A percentile compares a stretch with the other conserved stretches of the same genome.
Conservation (phyloP, 1,284 basidiomycete species). For the Ustilago curta region DNA sequence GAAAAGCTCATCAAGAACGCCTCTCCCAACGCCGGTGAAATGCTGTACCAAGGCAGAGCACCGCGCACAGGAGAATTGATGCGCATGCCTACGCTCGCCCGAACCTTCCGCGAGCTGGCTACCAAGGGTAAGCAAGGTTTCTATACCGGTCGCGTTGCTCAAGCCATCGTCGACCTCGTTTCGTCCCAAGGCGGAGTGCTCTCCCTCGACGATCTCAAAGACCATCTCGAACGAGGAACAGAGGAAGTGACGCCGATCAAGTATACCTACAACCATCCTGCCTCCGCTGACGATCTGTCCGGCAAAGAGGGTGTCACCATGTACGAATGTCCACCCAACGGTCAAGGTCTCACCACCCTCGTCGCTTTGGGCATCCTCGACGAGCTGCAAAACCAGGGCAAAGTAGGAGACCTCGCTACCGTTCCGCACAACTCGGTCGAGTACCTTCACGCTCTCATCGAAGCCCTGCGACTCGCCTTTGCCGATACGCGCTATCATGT, state of each 20-base stretch:
- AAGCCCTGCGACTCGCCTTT: slow-evolving; percentile 81
- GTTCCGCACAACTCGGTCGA: slow-evolving; percentile 87
- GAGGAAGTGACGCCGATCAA: slow-evolving; percentile 87
- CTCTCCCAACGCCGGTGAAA: slow-evolving; percentile 83
- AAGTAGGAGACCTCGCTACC: slow-evolving; percentile 78
- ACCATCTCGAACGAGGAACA: slow-evolving; percentile 74
- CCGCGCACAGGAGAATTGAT: slow-evolving; percentile 72
- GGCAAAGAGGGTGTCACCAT: slow-evolving; percentile 73
- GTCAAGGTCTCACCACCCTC: slow-evolving; percentile 93
- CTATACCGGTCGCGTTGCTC: slow-evolving; percentile 87
- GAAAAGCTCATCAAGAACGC: slow-evolving; percentile 83
- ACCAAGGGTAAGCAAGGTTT: slow-evolving; percentile 88
- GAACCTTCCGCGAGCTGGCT: slow-evolving; percentile 83
- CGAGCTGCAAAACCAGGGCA: slow-evolving; percentile 80
- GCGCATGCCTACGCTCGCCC: slow-evolving; percentile 78
- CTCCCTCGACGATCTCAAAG: slow-evolving; percentile 86
- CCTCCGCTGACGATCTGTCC: slow-evolving; percentile 26
- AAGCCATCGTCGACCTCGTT: slow-evolving; percentile 82
- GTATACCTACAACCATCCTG: slow-evolving; percentile 78
- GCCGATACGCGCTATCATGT: slow-evolving; percentile 87
- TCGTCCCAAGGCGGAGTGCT: slow-evolving; percentile 86
- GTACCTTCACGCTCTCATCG: slow-evolving; percentile 89
- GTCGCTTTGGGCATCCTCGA: slow-evolving; percentile 93
- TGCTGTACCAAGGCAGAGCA: slow-evolving; percentile 80
- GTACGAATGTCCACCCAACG: slow-evolving; percentile 87